Conservation (phyloP, 1,284 basidiomycete genomes). For the Leccinum brunneo-olivaceum region DNA sequence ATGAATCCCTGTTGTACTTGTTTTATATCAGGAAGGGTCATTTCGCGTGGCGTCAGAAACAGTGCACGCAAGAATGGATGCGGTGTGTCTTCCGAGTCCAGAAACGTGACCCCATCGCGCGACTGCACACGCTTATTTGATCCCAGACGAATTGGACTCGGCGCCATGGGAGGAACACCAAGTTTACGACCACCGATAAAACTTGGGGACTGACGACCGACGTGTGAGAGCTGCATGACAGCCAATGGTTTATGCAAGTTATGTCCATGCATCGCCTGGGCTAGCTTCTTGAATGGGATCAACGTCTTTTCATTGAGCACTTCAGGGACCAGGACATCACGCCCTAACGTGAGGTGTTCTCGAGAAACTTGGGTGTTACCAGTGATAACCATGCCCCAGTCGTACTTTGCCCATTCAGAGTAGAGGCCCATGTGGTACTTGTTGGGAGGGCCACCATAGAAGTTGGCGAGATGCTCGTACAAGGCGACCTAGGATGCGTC, state of each 20-base stretch:
- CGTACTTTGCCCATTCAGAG: constrained; percentile 65
- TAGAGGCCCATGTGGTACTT: constrained; percentile 64
- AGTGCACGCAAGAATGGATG: constrained; percentile 40
- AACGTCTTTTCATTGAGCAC: constrained; percentile 37
- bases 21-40: constrained; percentile 59
- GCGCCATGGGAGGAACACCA: constrained; percentile 61
- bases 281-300: constrained; percentile 48
- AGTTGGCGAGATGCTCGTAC: constrained; percentile 75
- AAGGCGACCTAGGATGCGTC: constrained; percentile 55
- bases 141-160: constrained; percentile 62
- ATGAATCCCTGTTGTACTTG: constrained; percentile 64
- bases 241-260: constrained; percentile 35
- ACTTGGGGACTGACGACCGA: constrained; percentile 80
- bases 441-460: constrained; percentile 72
- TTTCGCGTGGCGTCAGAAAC: constrained; percentile 60
- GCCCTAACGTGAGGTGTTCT: constrained; percentile 72
- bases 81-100: background rate
- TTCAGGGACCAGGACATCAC: constrained; percentile 67
- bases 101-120: constrained; percentile 5
- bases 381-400: constrained; percentile 88
- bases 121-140: constrained; percentile 21
- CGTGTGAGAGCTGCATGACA: constrained; percentile 82
- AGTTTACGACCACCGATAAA: constrained; percentile 61
- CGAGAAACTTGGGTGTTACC: constrained; percentile 81
- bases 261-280: constrained; percentile 44